A percentile compares a stretch with the other conserved stretches of the same genome.
Evolutionary conservation across 495 filamentous ascomycete species (phyloP).

Genomic region (Trichoderma parareesei): DNA sequence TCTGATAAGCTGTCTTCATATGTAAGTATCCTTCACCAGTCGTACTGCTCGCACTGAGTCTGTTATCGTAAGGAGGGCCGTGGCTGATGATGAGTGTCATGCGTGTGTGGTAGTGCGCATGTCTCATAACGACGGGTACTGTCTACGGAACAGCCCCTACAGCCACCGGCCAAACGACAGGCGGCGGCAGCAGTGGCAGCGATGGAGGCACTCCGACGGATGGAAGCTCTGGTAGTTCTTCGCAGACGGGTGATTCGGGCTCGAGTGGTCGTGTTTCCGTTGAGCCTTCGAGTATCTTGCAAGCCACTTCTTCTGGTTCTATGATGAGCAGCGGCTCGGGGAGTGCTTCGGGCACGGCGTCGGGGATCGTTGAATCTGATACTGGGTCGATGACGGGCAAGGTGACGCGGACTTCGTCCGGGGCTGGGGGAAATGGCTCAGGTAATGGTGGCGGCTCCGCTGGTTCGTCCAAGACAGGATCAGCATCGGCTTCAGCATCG

Average conservation of each 20-base stretch:
- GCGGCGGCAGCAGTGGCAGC: not conserved
- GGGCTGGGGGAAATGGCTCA: not conserved
- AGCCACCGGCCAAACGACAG: not conserved
- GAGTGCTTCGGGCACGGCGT: not conserved
- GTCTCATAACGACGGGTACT: not conserved
- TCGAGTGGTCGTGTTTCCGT: not conserved
- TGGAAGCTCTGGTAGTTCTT: not conserved
- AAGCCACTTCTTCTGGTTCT: not conserved
- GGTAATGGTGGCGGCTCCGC: not conserved
- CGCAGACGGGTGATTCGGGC: not conserved
- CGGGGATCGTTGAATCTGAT: not conserved
- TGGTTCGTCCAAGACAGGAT: not conserved
- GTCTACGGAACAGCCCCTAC: not conserved
- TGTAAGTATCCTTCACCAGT: not conserved
- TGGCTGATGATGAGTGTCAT: no score
- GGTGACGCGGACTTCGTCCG: not conserved
- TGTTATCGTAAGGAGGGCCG: not conserved
- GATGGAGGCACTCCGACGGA: not conserved
- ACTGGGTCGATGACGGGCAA: not conserved
- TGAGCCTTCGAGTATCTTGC: not conserved
- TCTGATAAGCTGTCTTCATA: not conserved
- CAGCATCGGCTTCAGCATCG: not conserved
- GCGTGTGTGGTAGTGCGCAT: not conserved
- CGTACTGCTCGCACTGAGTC: not conserved
- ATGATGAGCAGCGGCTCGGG: not conserved